These are phyloP conservation scores for Aspergillus persii DNA, from an alignment of 2,329 filamentous ascomycete genomes.

Conservation along the genomic window DNA sequence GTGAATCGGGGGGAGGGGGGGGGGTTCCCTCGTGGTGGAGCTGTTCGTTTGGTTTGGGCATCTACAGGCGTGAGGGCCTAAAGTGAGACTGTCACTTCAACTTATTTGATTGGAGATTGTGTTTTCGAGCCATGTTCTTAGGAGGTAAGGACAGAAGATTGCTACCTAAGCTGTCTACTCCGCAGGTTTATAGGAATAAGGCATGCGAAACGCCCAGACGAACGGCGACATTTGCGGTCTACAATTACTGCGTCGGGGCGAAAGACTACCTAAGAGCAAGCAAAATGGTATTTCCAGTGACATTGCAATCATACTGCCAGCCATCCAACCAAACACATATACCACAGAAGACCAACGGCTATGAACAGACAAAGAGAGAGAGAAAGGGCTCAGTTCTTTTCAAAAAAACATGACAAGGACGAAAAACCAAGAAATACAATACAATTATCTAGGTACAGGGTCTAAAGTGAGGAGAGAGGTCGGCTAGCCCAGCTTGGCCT, in stretches of 20 bases:
- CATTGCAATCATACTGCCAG: constrained; percentile 16
- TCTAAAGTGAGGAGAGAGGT: neutral
- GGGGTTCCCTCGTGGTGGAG: no score
- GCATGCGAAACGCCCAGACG: no score
- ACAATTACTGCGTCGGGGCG: neutral
- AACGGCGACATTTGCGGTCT: neutral
- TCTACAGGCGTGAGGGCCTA: no score
- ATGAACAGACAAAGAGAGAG: constrained; percentile 15
- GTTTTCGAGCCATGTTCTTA: no score
- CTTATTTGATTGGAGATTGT: no score
- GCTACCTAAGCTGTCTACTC: no score
- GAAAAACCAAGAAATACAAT: constrained; percentile 4
- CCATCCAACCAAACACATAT: constrained; percentile 6
- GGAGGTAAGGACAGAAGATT: no score
- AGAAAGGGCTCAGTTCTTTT: constrained; percentile 11
- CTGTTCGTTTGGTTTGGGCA: no score
- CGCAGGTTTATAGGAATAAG: no score
- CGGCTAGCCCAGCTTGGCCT: constrained; percentile 64
- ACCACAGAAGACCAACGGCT: constrained; percentile 14
- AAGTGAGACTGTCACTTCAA: no score
- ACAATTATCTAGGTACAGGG: constrained; percentile 9
- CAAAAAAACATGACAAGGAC: neutral
- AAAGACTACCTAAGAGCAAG: neutral
- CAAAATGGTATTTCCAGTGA: constrained; percentile 10
- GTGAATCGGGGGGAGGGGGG: no score